Conservation (phyloP, 1,284 basidiomycete genomes). For the Heterobasidion annosum region DNA sequence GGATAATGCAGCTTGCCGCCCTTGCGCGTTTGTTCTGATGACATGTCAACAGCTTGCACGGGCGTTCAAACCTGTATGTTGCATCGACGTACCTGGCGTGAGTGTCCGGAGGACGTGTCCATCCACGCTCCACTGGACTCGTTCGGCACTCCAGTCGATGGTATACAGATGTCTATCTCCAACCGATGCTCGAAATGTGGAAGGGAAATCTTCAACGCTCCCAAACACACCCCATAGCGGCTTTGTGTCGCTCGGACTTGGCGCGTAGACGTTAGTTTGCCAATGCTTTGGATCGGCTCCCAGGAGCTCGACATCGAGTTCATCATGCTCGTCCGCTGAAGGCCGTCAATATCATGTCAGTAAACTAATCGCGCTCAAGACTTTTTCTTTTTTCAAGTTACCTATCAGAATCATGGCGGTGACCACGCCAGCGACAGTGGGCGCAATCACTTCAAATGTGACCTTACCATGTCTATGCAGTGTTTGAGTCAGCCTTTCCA, state of each 20-base stretch:
- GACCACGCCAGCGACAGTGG: constrained; percentile 26
- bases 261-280: constrained; percentile 38
- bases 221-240: constrained; percentile 32
- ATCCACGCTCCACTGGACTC: constrained; percentile 36
- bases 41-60: background rate
- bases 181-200: constrained; percentile 13
- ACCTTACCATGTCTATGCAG: constrained; percentile 25
- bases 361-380: background rate
- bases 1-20: constrained; percentile 30
- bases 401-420: constrained; percentile 32
- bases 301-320: constrained; percentile 37
- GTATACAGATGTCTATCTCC: constrained; percentile 26
- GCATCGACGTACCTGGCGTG: constrained; percentile 21
- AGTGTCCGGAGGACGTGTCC: constrained; percentile 26
- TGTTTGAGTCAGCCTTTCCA: background rate
- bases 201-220: constrained; percentile 21
- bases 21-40: constrained; percentile 24
- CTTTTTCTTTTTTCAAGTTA: constrained; percentile 8
- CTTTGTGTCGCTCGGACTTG: constrained; percentile 19
- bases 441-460: constrained; percentile 24
- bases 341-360: background rate
- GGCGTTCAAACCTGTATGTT: background rate
- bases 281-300: constrained; percentile 29
- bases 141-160: constrained; percentile 32
- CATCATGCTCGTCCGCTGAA: constrained; percentile 26